Conservation (phyloP, 352 stramenopile genomes). For the Saprolegnia parasitica region DNA sequence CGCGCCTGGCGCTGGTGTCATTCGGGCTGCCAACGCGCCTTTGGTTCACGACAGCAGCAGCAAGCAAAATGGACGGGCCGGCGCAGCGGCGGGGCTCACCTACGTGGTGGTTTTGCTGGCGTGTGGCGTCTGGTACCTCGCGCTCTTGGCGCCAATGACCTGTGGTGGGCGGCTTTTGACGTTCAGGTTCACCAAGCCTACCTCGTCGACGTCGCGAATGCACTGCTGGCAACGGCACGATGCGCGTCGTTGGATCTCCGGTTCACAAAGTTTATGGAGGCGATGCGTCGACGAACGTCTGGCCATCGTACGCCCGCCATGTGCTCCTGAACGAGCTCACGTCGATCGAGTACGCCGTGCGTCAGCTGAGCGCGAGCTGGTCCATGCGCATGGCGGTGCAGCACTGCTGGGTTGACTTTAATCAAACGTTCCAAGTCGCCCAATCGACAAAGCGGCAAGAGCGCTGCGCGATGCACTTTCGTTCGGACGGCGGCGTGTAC, state of each 20-base stretch:
- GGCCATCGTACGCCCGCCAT: background rate
- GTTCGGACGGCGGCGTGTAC: conserved; percentile 4
- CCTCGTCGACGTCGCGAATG: conserved; percentile 2
- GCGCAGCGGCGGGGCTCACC: background rate
- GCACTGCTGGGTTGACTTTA: conserved; percentile 27
- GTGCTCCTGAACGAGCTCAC: background rate
- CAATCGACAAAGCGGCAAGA: background rate
- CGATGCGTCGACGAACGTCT: background rate
- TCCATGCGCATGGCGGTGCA: background rate
- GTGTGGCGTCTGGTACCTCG: conserved; percentile 11
- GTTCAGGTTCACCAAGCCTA: conserved; percentile 12
- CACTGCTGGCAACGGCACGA: background rate
- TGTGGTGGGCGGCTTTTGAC: conserved; percentile 22
- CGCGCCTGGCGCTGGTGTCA: no score
- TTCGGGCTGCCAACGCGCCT: no score
- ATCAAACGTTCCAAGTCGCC: conserved; percentile 9
- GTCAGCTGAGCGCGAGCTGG: background rate
- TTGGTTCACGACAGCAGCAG: no score
- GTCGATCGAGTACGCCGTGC: conserved; percentile 4
- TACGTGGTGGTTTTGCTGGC: conserved; percentile 6
- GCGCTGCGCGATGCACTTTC: background rate
- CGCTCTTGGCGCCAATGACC: background rate
- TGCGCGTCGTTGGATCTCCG: background rate
- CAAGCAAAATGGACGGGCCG: no score
- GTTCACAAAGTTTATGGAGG: background rate